These are phyloP conservation scores for Hypoxylon sp. DNA, from an alignment of 2,329 filamentous ascomycete genomes.

Conservation along the genomic window DNA sequence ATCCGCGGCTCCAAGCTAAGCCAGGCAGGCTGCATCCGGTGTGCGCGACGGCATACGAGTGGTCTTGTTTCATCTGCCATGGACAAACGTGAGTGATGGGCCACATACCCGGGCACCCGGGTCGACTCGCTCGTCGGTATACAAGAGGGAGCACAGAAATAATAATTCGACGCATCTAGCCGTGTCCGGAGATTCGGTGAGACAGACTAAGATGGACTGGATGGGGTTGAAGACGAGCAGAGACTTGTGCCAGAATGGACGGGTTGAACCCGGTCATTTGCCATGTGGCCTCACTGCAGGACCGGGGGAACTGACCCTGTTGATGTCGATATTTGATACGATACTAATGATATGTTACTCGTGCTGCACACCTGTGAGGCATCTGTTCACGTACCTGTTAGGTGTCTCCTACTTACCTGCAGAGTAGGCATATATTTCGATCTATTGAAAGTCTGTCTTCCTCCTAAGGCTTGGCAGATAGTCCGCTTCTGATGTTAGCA, in stretches of 20 bases:
- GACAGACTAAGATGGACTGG: constrained; percentile 24
- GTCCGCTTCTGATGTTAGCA: too few relatives aligned
- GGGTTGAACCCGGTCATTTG: constrained; percentile 31
- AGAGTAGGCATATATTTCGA: too few relatives aligned
- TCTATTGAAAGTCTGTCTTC: too few relatives aligned
- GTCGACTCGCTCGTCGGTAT: constrained; percentile 12
- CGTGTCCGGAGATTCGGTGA: constrained; percentile 30
- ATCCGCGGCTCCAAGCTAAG: constrained; percentile 8
- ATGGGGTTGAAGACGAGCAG: constrained; percentile 25
- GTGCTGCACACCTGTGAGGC: neutral
- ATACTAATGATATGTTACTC: neutral
- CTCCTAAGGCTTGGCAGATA: too few relatives aligned
- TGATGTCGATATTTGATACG: constrained; percentile 5
- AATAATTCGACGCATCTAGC: constrained; percentile 27
- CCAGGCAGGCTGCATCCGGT: constrained; percentile 17
- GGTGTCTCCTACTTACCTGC: too few relatives aligned
- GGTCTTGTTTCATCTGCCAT: constrained; percentile 17
- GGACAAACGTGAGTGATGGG: constrained; percentile 8
- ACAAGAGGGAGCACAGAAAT: too few relatives aligned
- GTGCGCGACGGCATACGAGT: constrained; percentile 4
- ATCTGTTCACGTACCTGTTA: too few relatives aligned
- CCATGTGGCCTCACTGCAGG: constrained; percentile 34
- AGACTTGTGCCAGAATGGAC: constrained; percentile 31
- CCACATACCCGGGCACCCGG: constrained; percentile 26
- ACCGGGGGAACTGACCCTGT: constrained; percentile 29